A percentile compares a stretch with the other conserved stretches of the same genome.
Evolutionary conservation across 2,329 filamentous ascomycete genomes (phyloP).

Genomic region (Aspergillus fischeri): DNA sequence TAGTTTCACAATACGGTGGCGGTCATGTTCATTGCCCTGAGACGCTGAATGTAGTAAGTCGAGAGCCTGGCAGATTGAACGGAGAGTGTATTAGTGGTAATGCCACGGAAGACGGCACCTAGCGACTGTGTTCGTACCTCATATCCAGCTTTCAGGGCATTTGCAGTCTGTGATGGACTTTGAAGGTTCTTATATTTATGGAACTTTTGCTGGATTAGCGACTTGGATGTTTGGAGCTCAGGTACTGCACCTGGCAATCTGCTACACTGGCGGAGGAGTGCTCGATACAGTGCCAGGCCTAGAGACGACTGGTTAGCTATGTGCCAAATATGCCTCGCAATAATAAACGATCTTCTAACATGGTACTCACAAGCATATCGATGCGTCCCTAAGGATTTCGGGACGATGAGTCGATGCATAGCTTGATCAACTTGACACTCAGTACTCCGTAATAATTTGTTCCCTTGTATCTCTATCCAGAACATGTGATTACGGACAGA

Average conservation of each 20-base stretch:
- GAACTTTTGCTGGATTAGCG: constrained; percentile 35
- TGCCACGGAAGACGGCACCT: not conserved
- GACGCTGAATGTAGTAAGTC: constrained; percentile 34
- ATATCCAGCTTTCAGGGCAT: constrained; percentile 41
- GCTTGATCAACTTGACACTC: constrained; percentile 7
- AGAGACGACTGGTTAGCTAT: not conserved
- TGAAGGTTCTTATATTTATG: constrained; percentile 34
- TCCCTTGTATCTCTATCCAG: not conserved
- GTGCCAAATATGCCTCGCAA: not conserved
- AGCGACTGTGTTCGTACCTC: constrained; percentile 24
- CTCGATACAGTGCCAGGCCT: constrained; percentile 45
- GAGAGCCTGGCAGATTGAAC: constrained; percentile 27
- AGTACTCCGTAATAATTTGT: not conserved
- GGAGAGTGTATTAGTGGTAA: constrained; percentile 1
- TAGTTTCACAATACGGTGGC: constrained; percentile 22
- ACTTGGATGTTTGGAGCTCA: constrained; percentile 22
- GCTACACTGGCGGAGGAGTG: constrained; percentile 41
- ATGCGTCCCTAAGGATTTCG: constrained; percentile 36
- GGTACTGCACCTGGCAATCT: constrained; percentile 22
- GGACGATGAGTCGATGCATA: constrained; percentile 37
- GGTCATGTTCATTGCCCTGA: constrained; percentile 22
- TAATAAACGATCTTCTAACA: not conserved
- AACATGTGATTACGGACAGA: not conserved
- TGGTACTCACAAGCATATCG: constrained; percentile 41
- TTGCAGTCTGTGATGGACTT: constrained; percentile 36